Evolutionary conservation across 2,329 filamentous ascomycete genomes (phyloP), one percentile per base, ranked within the genome.

Genomic region (Clonostachys solani): DNA sequence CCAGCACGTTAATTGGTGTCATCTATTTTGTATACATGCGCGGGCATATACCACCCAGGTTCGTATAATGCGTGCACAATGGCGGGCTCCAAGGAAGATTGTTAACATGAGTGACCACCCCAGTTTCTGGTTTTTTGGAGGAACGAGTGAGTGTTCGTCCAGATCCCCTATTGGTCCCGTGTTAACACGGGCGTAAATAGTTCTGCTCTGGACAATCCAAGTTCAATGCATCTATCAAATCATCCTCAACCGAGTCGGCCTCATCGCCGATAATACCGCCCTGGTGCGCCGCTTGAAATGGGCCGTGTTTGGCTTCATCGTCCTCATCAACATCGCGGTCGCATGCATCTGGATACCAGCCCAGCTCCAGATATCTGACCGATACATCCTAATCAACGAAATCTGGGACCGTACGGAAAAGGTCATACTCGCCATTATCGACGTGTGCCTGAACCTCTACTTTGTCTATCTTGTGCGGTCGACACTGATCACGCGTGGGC

Each of bases 281-380:
- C 66, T 62, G 10, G 65, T 67, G 2, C 40, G 49, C 1, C 59
- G 51, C 6, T 59, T 80, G 9, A 77, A 77, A 52, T 72, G 72
- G 59, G 55, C 62, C 2, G 68, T 73, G 5, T 66, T 74, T 0
- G 42, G 60, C 1, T 33, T 77, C 16, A 75, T 80, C 47, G 64
- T 69, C 4, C 48, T 63, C 3, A 65, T 80, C 47, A 80, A 80
- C 42, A 70, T 80, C 17, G 70, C 69, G 3, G 77, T 80, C 3
- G 78, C 75, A 43, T 65, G 62, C 47, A 78, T 80, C 13, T 80
- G 77, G 77, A 72, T 80, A 16, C 77, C 77, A 0, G 68, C 74
- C 0, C 71, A 73, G 3, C 58, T 78, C 1, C 66, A 74, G 38
- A 62, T 72, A 6, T 68, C 55, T 6, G 46, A 67, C 0, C 55